A percentile compares a stretch with the other conserved stretches of the same genome.
phyloP scores from a whole-genome alignment of 1,284 basidiomycete species.

The Hymenochaete sp. region DNA sequence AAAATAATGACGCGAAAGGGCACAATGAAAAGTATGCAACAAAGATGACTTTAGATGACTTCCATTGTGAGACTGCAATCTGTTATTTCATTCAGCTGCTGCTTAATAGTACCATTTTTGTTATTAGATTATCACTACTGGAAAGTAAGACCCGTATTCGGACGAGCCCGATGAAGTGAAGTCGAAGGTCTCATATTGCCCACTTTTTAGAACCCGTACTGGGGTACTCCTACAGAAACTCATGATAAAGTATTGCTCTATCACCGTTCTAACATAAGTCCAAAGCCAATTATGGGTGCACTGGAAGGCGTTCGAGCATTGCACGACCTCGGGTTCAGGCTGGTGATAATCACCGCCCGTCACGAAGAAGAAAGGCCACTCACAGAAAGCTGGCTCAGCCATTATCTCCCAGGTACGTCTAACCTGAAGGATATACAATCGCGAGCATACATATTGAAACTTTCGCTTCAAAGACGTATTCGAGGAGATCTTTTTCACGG shows the following conservation, averaged over 20 bases:
- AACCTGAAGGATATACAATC: background rate
- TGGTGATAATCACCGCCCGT: slow-evolving; percentile 72
- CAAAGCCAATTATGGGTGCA: slow-evolving; percentile 57
- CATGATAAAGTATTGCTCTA: slow-evolving; percentile 53
- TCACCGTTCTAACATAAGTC: slow-evolving; percentile 47
- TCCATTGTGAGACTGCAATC: slow-evolving; percentile 47
- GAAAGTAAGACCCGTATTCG: slow-evolving; percentile 35
- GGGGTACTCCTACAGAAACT: slow-evolving; percentile 61
- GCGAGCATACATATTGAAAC: background rate
- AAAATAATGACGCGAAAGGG: slow-evolving; percentile 35
- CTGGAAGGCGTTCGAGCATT: slow-evolving; percentile 48
- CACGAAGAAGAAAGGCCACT: slow-evolving; percentile 46
- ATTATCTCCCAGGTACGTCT: slow-evolving; percentile 50
- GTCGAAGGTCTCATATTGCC: slow-evolving; percentile 4
- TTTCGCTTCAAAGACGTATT: slow-evolving; percentile 37
- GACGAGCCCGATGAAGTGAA: background rate
- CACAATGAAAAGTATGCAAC: slow-evolving; percentile 62
- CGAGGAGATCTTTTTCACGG: slow-evolving; percentile 66
- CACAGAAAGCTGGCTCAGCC: slow-evolving; percentile 60
- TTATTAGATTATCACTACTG: slow-evolving; percentile 55
- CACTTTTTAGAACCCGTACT: slow-evolving; percentile 47
- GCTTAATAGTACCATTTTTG: background rate
- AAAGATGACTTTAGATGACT: slow-evolving; percentile 40
- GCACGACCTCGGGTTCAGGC: slow-evolving; percentile 53
- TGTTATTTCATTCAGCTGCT: slow-evolving; percentile 11